Evolutionary conservation across 2,329 filamentous ascomycete species (phyloP), one percentile per base, ranked within the genome.

Genomic region (Diaporthe amygdali): DNA sequence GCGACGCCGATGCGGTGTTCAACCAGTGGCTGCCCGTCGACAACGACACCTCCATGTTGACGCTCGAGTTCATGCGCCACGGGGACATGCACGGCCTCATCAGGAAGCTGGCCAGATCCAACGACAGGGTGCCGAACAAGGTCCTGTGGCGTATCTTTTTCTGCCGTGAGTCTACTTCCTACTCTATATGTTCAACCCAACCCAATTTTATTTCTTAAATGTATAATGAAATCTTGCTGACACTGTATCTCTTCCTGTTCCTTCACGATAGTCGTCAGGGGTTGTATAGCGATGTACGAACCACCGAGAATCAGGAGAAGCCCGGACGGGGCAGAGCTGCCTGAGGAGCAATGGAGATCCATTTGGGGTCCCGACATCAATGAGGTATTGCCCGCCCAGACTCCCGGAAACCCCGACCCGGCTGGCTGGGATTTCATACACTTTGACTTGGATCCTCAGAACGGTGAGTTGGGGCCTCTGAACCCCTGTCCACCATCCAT

Each of bases 361-460:
- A 2, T 17, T 7, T 9, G 22, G 17, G 63, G 63, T 1, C 47
- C 47, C 1, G 47, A 66, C 6, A 25, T 66, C 20, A 30, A 44
- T 14, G 63, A 66, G 51, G 47, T 5, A 3, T 5, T 44, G 47
- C 47, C 25, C 2, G 2, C 3, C 2, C 32, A 15, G 37, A 51
- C 22, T 0, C 1, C 8, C 9, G 32, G n/a, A 2, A 17, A 15
- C 9, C 17, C 25, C 14, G 17, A 5, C 2, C 22, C 37, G 6
- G 2, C 25, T 2, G 52, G 37, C 4, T 47, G 27, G 51, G 17
- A 68, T 3, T 34, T 68, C 14, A 10, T 68, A 22, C 66, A 68
- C n/a, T 68, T n/a, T 12, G 66, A 68, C 25, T 39, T 68, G 46
- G 66, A 68, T 30, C 51, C 66, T 10, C 39, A 68, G 12, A 68